Percentiles rank a stretch among this genome's conserved stretches.
Evolutionary conservation across 352 stramenopile species (phyloP).

Genomic region (Pythium aristosporum): DNA sequence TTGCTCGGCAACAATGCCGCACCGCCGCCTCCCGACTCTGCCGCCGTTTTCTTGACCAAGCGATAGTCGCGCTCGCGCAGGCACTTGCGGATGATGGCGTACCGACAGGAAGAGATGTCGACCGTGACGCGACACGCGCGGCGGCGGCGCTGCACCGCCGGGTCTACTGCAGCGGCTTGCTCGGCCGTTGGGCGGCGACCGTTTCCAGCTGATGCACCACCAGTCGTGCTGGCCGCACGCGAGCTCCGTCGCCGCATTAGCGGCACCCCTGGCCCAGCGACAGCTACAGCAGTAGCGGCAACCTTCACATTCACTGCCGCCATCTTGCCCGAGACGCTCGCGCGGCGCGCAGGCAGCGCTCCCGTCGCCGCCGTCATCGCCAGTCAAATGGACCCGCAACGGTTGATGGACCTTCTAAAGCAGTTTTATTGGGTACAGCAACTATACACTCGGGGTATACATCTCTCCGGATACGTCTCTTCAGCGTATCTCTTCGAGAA

Average conservation of each 20-base stretch:
- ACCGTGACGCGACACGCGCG: conserved; percentile 33
- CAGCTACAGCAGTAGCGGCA: neutral
- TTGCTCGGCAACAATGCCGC: conserved; percentile 21
- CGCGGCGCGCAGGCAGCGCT: neutral
- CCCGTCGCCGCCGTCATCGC: neutral
- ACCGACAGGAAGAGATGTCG: conserved; percentile 42
- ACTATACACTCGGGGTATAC: conserved; percentile 21
- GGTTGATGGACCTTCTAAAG: neutral
- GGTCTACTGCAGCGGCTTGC: neutral
- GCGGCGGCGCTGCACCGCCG: conserved; percentile 8
- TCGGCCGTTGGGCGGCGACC: neutral
- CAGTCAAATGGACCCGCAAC: neutral
- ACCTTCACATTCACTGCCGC: conserved; percentile 13
- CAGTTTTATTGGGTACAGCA: conserved; percentile 1
- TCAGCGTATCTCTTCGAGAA: neutral
- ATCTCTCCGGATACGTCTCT: conserved; percentile 18
- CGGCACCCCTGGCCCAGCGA: neutral
- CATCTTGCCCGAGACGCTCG: conserved; percentile 2
- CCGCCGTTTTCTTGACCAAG: conserved; percentile 34
- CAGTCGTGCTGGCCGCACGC: neutral
- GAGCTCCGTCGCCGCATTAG: neutral
- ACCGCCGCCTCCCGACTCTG: neutral
- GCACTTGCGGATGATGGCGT: conserved; percentile 45
- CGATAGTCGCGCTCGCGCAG: conserved; percentile 40
- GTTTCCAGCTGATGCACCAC: neutral